Evolutionary conservation across 495 filamentous ascomycete genomes (phyloP), one percentile per base, ranked within the genome.

Genomic region (Hyaloscypha variabilis): DNA sequence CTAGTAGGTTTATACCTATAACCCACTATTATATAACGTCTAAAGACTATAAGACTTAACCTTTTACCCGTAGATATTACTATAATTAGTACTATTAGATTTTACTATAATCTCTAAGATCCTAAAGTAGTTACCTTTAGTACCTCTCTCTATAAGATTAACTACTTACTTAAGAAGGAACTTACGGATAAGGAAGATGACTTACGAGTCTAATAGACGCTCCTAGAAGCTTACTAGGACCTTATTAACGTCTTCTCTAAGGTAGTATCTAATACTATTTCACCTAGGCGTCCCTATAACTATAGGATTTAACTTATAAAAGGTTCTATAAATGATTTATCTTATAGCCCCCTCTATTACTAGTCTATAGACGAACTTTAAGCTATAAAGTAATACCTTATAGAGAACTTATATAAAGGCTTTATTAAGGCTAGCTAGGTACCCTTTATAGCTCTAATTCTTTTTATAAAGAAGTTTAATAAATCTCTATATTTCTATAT

Each of bases 401-500:
- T n/a, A n/a, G n/a, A n/a, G n/a, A n/a, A n/a, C n/a, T n/a, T n/a
- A n/a, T n/a, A n/a, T n/a, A n/a, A n/a, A n/a, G n/a, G n/a, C n/a
- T n/a, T n/a, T n/a, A n/a, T n/a, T n/a, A n/a, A n/a, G n/a, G n/a
- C n/a, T n/a, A n/a, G n/a, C n/a, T n/a, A n/a, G n/a, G n/a, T n/a
- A n/a, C 57, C 29, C 10, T 59, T 59, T 39, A 21, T 31, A 13
- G 34, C 29, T 34, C 57, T 59, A 59, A 24, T 59, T 8, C 58
- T 61, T 24, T 61, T 51, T 51, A 51, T 49, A 14, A 61, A 61
- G 36, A 61, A 61, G 24, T 19, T 25, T 19, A 42, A 59, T 59
- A 59, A 70, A 23, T 70, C 82, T 67, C 73, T 83, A 0, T 58
- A 73, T 0, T 66, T 88, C 39, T 85, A 75, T 72, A 67, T 84